Evolutionary conservation across 305 asterid species (phyloP).

Genomic region (Plantago coronopus): DNA sequence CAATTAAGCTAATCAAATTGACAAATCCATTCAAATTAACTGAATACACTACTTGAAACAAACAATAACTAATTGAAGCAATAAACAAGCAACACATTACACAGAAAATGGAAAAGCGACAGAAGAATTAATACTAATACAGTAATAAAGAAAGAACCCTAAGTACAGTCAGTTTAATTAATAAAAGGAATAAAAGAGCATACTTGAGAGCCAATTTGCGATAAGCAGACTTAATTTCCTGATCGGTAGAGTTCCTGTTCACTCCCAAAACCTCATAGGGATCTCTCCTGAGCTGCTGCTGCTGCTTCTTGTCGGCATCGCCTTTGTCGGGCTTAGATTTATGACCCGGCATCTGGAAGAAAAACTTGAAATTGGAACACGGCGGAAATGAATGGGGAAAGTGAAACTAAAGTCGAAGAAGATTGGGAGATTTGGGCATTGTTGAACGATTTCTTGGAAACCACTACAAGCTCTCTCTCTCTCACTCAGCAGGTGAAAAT

Average conservation of each 20-base stretch:
- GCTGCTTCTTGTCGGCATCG: slow-evolving; percentile 33
- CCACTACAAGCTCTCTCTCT: slow-evolving; percentile 44
- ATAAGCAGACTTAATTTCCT: slow-evolving; percentile 86
- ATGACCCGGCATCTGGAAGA: slow-evolving; percentile 80
- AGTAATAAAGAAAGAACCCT: slow-evolving; percentile 10
- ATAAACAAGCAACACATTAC: background rate
- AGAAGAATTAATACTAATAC: background rate
- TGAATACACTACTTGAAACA: background rate
- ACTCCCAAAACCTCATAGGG: slow-evolving; percentile 96
- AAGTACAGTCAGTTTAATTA: background rate
- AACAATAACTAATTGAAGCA: slow-evolving; percentile 17
- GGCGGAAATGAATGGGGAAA: slow-evolving; percentile 21
- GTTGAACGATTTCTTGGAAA: slow-evolving; percentile 41
- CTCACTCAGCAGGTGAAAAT: slow-evolving; percentile 33
- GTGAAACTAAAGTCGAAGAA: slow-evolving; percentile 20
- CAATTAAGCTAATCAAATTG: background rate
- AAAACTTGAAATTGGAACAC: slow-evolving; percentile 23
- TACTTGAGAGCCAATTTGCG: slow-evolving; percentile 87
- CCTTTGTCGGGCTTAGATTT: slow-evolving; percentile 69
- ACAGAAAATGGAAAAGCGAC: too few relatives aligned
- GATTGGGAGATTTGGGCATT: slow-evolving; percentile 28
- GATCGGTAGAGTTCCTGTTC: slow-evolving; percentile 72
- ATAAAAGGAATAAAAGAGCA: slow-evolving; percentile 20
- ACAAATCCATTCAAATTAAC: background rate
- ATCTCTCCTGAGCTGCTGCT: slow-evolving; percentile 64